These are phyloP conservation scores for Fusarium succisae DNA, from an alignment of 2,329 filamentous ascomycete species.

Conservation along the genomic window DNA sequence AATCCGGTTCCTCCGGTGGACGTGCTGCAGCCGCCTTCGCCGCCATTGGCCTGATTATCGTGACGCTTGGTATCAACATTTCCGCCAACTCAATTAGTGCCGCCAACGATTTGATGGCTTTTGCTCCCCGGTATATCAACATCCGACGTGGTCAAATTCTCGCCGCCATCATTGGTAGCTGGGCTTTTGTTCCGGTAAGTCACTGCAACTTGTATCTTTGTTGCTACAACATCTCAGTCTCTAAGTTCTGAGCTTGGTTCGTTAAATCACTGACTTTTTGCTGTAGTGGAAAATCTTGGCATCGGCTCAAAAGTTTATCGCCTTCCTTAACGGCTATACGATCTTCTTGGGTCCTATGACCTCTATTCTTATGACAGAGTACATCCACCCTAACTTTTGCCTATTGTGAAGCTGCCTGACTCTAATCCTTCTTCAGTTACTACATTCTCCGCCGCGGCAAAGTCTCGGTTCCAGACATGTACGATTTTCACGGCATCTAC, in stretches of 20 bases:
- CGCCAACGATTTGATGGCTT: slow-evolving; percentile 8
- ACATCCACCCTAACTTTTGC: not conserved
- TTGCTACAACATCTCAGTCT: not conserved
- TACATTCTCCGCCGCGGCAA: not conserved
- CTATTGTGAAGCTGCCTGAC: not conserved
- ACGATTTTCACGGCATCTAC: slow-evolving; percentile 3
- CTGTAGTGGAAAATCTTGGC: not conserved
- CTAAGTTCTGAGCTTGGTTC: not conserved
- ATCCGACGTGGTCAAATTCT: slow-evolving; percentile 8
- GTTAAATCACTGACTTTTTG: not conserved
- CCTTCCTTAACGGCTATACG: not conserved
- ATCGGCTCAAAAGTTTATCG: not conserved
- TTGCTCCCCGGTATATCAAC: slow-evolving; percentile 8
- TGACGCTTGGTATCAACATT: slow-evolving; percentile 3
- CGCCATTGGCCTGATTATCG: not conserved
- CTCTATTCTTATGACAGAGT: slow-evolving; percentile 6
- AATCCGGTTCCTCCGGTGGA: not conserved
- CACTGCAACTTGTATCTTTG: not conserved
- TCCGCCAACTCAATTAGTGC: slow-evolving; percentile 11
- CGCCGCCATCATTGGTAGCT: not conserved
- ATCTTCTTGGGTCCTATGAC: slow-evolving; percentile 8
- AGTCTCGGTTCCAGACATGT: slow-evolving; percentile 2
- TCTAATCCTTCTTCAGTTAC: not conserved
- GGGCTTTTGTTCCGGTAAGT: slow-evolving; percentile 1
- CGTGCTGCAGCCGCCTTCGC: slow-evolving; percentile 6